Conservation (phyloP, 2,329 filamentous ascomycete species). For the Paramyrothecium sp. region DNA sequence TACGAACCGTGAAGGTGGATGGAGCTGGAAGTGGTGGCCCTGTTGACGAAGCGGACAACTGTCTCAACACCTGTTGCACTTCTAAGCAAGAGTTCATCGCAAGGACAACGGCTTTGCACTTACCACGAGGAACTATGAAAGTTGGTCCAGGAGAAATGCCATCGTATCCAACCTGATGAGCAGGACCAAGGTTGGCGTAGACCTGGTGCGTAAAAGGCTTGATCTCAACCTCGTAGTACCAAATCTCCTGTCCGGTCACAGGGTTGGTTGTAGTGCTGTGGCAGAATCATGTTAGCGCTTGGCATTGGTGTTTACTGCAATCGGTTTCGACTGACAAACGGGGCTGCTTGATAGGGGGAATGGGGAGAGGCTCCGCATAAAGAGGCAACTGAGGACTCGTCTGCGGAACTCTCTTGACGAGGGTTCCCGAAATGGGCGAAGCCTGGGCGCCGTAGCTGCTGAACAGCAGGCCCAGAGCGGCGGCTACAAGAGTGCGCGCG, state of each 20-base stretch:
- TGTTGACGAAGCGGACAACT: constrained; percentile 54
- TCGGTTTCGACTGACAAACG: background rate
- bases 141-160: constrained; percentile 54
- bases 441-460: background rate
- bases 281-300: background rate
- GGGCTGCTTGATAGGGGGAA: background rate
- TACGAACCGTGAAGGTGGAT: constrained; percentile 57
- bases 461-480: background rate
- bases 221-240: constrained; percentile 35
- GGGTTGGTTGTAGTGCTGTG: constrained; percentile 26
- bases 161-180: constrained; percentile 46
- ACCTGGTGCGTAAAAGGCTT: constrained; percentile 29
- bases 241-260: constrained; percentile 28
- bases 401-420: background rate
- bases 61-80: constrained; percentile 33
- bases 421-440: background rate
- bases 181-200: constrained; percentile 29
- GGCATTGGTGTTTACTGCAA: background rate
- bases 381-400: background rate
- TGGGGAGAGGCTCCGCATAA: background rate
- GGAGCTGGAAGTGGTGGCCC: constrained; percentile 38
- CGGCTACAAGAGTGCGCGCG: background rate
- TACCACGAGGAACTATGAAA: constrained; percentile 44
- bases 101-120: background rate
- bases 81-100: background rate